Evolutionary conservation across 768 basidiomycete genomes (phyloP).

Genomic region (Lactarius tabidus): DNA sequence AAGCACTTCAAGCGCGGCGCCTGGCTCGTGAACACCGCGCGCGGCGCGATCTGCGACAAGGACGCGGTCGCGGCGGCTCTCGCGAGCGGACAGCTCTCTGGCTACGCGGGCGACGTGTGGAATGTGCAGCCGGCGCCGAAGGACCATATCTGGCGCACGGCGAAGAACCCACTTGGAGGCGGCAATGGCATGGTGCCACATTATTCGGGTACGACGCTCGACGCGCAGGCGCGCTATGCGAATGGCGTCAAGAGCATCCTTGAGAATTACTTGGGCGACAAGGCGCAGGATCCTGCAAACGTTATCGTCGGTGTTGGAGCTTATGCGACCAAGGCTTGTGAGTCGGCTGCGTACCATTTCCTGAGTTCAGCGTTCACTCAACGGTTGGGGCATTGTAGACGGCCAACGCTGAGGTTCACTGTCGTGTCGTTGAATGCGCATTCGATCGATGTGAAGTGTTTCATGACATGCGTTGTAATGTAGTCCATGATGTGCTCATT

Average conservation of each 20-base stretch:
- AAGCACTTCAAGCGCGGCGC: slow-evolving; percentile 83
- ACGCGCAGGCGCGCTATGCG: slow-evolving; percentile 86
- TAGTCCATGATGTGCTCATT: not conserved
- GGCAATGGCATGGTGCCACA: slow-evolving; percentile 91
- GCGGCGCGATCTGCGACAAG: slow-evolving; percentile 86
- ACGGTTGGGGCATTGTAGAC: slow-evolving; percentile 34
- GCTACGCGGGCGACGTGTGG: slow-evolving; percentile 66
- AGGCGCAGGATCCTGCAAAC: slow-evolving; percentile 72
- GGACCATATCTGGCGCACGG: slow-evolving; percentile 82
- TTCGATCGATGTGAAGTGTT: not conserved
- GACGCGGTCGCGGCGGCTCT: slow-evolving; percentile 76
- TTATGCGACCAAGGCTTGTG: slow-evolving; percentile 46
- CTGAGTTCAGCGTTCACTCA: slow-evolving; percentile 4
- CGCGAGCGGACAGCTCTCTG: slow-evolving; percentile 68
- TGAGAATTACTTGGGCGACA: slow-evolving; percentile 58
- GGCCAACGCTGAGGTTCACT: slow-evolving; percentile 43
- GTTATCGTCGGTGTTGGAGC: slow-evolving; percentile 59
- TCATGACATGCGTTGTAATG: not conserved
- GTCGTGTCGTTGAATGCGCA: not conserved
- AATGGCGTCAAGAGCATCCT: slow-evolving; percentile 65
- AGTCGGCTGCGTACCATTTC: slow-evolving; percentile 23
- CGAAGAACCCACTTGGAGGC: slow-evolving; percentile 74
- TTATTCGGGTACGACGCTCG: slow-evolving; percentile 85
- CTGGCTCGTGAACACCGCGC: slow-evolving; percentile 91
- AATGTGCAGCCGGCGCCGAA: slow-evolving; percentile 82